These are phyloP conservation scores for Blumeria graminis DNA, from an alignment of 2,329 filamentous ascomycete genomes.

Conservation along the genomic window DNA sequence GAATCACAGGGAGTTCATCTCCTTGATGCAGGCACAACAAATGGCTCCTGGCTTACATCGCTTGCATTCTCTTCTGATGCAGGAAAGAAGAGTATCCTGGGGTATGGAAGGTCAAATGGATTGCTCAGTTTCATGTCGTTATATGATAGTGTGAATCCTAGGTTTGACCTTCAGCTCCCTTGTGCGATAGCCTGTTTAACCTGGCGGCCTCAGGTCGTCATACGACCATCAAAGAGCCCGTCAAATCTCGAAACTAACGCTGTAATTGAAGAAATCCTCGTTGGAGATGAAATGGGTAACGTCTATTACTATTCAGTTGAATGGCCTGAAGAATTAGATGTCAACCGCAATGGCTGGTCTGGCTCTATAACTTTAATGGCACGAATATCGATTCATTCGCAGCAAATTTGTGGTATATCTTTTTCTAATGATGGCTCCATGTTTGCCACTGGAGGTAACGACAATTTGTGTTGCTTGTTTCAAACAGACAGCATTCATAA, in stretches of 20 bases:
- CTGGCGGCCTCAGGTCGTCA: conserved; percentile 44
- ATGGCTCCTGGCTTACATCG: conserved; percentile 45
- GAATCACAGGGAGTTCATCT: conserved; percentile 43
- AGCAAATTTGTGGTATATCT: conserved; percentile 81
- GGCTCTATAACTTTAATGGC: conserved; percentile 58
- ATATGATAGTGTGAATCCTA: conserved; percentile 36
- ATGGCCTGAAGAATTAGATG: conserved; percentile 46
- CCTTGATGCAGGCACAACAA: conserved; percentile 23
- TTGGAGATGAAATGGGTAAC: conserved; percentile 63
- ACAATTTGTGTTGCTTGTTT: conserved; percentile 72
- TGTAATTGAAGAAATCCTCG: conserved; percentile 57
- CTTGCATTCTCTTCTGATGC: conserved; percentile 68
- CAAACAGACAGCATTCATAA: conserved; percentile 19
- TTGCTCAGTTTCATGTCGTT: conserved; percentile 57
- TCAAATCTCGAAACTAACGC: conserved; percentile 23
- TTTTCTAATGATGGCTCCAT: conserved; percentile 57
- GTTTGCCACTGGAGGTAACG: conserved; percentile 79
- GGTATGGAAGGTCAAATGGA: conserved; percentile 59
- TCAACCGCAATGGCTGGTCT: conserved; percentile 42
- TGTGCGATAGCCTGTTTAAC: conserved; percentile 54
- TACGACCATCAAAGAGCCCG: conserved; percentile 27
- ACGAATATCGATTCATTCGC: conserved; percentile 52
- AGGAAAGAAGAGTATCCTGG: conserved; percentile 59
- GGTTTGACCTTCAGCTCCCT: conserved; percentile 53
- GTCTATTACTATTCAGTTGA: conserved; percentile 80